Evolutionary conservation across 1,139 yeast genomes (phyloP), one percentile per base, ranked within the genome.

Genomic region (Candida albicans): DNA sequence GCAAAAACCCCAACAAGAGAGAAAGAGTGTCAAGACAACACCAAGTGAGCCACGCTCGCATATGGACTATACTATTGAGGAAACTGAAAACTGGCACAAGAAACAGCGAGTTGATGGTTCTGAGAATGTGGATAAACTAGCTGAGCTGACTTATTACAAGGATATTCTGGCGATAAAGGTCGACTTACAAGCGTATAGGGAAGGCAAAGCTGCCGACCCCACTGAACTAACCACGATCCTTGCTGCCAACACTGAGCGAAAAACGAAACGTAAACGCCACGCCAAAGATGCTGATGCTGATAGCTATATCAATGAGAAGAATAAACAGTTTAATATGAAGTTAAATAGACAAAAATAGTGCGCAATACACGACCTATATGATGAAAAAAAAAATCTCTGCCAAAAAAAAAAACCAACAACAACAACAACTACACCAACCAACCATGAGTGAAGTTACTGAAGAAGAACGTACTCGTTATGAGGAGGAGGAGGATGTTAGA

Each of bases 261-360:
- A 65, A 36, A 52, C 55, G 55, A 61, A 54, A 11, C 50, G 54
- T 48, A 58, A 46, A 64, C 65, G 73, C 34, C n/a, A n/a, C n/a
- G n/a, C n/a, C n/a, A 64, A 49, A 24, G 68, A 56, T 13, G 72
- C 66, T 10, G 61, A 65, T 3, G 72, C 62, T 9, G 75, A 70
- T 7, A 56, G 64, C 29, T 68, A 61, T 56, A 79, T 89, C 58
- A 88, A 86, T 58, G 91, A 85, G 47, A 85, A 84, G 62, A 89
- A 89, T 70, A 78, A 77, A 56, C 86, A 84, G 56, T 89, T 88
- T 64, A 89, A 88, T 63, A 79, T 77, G 61, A 87, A 87, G 56
- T 67, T 89, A 51, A 72, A 81, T 44, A 65, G 91, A 38, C 82
- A 79, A 50, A 27, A 4, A 27, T 27, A 4, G 12, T 27, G 12